Evolutionary conservation across 306 rosid genomes (phyloP), one percentile per base, ranked within the genome.

Genomic region (Prunus padus): DNA sequence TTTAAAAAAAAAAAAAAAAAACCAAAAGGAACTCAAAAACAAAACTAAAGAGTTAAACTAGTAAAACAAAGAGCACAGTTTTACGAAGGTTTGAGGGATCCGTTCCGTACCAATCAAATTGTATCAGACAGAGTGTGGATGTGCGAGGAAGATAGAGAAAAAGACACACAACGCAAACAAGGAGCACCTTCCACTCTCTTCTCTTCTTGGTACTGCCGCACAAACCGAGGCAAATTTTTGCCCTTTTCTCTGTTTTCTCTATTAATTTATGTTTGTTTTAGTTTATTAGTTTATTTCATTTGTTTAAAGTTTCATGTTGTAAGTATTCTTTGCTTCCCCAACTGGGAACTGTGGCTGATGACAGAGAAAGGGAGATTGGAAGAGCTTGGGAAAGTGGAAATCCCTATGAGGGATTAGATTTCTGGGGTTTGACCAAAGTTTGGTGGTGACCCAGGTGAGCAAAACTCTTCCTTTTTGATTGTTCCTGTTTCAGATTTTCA

Each of bases 391-490:
- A 74, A 80, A 74, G 81, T 52, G 80, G 55, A 77, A 69, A 68
- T 76, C 81, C 84, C 81, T 12, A 49, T 65, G 78, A 26, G 30
- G 63, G 20, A 20, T 54, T 62, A 45, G 69, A 68, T 62, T 74
- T 82, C 65, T 62, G 68, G 80, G 84, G 76, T 79, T 82, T 64
- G 85, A 78, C 79, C 76, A 37, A 42, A 51, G 28, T 52, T 66
- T 67, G 61, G 20, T 64, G 69, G 79, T 80, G 37, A 82, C 84
- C 86, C 84, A 79, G 88, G 84, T 82, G 76, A 73, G 69, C 65
- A 68, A 63, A 61, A 68, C 26, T 28, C 54, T 18, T 3, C 25
- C 18, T 66, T 61, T 67, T 31, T 26, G 9, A n/a, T 55, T 65
- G 65, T 23, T 22, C 47, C 22, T 11, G 25, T 31, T 19, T 56